These are phyloP conservation scores for Boletus pseudopeckii DNA, from an alignment of 768 basidiomycete genomes.

Conservation along the genomic window DNA sequence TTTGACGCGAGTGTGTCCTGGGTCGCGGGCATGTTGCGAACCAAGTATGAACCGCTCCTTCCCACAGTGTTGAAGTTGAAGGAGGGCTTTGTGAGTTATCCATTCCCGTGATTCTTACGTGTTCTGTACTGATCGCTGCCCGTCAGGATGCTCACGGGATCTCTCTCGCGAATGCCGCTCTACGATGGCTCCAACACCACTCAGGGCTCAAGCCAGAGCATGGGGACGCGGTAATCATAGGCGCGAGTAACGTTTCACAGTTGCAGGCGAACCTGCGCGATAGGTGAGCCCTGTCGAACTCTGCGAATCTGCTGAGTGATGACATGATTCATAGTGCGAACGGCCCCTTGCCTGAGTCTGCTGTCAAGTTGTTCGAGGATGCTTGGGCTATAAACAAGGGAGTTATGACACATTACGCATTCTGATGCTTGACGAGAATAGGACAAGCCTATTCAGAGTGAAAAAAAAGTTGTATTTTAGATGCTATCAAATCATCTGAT, in stretches of 20 bases:
- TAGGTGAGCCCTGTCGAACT: not conserved
- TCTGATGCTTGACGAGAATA: not conserved
- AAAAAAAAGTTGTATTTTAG: not conserved
- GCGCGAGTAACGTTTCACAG: not conserved
- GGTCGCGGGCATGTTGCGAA: not conserved
- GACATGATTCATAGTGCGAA: not conserved
- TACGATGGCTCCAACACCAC: not conserved
- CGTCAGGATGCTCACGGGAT: not conserved
- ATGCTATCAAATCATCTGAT: not conserved
- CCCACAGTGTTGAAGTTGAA: conserved; percentile 4
- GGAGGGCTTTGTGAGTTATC: not conserved
- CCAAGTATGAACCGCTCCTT: not conserved
- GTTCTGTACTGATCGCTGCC: not conserved
- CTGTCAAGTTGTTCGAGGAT: not conserved
- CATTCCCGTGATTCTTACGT: not conserved
- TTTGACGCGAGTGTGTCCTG: not conserved
- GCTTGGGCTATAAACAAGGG: not conserved
- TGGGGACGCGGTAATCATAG: not conserved
- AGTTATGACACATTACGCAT: not conserved
- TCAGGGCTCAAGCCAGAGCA: not conserved
- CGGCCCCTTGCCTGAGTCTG: not conserved
- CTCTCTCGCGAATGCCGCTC: not conserved
- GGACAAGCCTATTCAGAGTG: not conserved
- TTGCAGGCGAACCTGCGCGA: not conserved
- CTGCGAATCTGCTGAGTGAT: not conserved